These are phyloP conservation scores for Hymenotorrendiella dingleyae DNA, from an alignment of 2,329 filamentous ascomycete genomes.

Conservation along the genomic window DNA sequence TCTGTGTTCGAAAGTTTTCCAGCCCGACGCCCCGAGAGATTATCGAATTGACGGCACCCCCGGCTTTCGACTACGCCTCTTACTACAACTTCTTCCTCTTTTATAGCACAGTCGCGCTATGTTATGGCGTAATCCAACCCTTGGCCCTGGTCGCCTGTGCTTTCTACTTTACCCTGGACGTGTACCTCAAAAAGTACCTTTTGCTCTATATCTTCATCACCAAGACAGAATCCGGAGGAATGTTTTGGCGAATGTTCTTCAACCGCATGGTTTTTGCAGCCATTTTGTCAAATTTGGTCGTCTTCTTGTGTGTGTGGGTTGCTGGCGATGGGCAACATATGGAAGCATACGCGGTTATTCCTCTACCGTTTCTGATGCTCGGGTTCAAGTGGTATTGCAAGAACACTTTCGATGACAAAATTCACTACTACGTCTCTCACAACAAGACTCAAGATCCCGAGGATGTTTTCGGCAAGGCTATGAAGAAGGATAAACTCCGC, in stretches of 20 bases:
- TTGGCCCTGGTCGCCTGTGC: constrained; percentile 80
- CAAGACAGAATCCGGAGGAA: constrained; percentile 90
- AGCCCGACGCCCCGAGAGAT: constrained; percentile 84
- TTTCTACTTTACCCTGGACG: constrained; percentile 83
- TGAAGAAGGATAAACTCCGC: constrained; percentile 64
- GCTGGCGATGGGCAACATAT: constrained; percentile 55
- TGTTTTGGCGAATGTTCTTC: constrained; percentile 86
- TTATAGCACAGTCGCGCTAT: constrained; percentile 84
- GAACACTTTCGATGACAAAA: constrained; percentile 67
- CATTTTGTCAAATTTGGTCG: constrained; percentile 71
- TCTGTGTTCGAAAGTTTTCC: constrained; percentile 76
- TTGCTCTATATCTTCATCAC: constrained; percentile 93
- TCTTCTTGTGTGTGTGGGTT: constrained; percentile 70
- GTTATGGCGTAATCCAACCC: constrained; percentile 80
- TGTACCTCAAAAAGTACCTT: constrained; percentile 90
- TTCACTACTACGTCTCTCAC: constrained; percentile 72
- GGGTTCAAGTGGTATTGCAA: constrained; percentile 84
- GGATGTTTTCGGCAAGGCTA: constrained; percentile 47
- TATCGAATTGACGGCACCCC: constrained; percentile 89
- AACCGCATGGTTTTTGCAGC: constrained; percentile 86
- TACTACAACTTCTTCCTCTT: constrained; percentile 99
- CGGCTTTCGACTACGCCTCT: constrained; percentile 86
- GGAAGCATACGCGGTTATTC: constrained; percentile 62
- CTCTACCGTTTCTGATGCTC: constrained; percentile 71
- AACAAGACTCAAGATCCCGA: constrained; percentile 46